These are phyloP conservation scores for Calonectria henricotiae DNA, from an alignment of 2,329 filamentous ascomycete genomes.

Conservation along the genomic window DNA sequence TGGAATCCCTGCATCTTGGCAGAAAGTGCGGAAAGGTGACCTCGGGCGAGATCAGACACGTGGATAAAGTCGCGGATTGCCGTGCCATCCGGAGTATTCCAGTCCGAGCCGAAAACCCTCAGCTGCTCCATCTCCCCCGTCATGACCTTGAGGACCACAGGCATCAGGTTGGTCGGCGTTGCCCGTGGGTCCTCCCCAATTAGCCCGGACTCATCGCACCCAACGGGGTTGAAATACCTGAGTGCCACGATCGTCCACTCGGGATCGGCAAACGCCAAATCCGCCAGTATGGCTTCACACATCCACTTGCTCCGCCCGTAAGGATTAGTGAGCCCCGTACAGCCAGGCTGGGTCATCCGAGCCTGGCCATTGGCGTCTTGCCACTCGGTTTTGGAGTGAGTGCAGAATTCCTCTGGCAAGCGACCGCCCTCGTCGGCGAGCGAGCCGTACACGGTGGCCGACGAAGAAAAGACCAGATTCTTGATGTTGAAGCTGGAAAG, in stretches of 20 bases:
- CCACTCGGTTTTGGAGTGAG: slow-evolving; percentile 61
- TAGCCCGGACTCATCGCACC: slow-evolving; percentile 75
- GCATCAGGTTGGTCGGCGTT: slow-evolving; percentile 76
- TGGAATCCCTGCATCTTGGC: slow-evolving; percentile 56
- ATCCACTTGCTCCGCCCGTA: slow-evolving; percentile 79
- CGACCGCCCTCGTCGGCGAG: slow-evolving; percentile 67
- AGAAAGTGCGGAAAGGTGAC: slow-evolving; percentile 73
- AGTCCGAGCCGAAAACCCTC: slow-evolving; percentile 76
- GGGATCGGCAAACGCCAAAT: slow-evolving; percentile 73
- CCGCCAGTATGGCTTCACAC: slow-evolving; percentile 76
- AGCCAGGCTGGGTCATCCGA: slow-evolving; percentile 60
- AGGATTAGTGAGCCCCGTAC: slow-evolving; percentile 73
- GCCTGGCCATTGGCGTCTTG: slow-evolving; percentile 20
- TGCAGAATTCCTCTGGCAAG: slow-evolving; percentile 72
- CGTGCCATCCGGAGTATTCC: slow-evolving; percentile 76
- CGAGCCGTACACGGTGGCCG: slow-evolving; percentile 77
- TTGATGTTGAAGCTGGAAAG: slow-evolving; percentile 75
- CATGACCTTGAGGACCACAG: slow-evolving; percentile 75
- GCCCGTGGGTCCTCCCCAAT: slow-evolving; percentile 76
- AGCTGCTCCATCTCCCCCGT: slow-evolving; percentile 69
- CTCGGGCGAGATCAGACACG: slow-evolving; percentile 75
- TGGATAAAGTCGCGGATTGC: slow-evolving; percentile 79
- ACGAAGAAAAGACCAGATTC: slow-evolving; percentile 78
- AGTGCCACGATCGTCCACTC: slow-evolving; percentile 75
- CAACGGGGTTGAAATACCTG: slow-evolving; percentile 79